These are phyloP conservation scores for Wallacemonas sp. DNA, from an alignment of 208 protist genomes.

Conservation along the genomic window DNA sequence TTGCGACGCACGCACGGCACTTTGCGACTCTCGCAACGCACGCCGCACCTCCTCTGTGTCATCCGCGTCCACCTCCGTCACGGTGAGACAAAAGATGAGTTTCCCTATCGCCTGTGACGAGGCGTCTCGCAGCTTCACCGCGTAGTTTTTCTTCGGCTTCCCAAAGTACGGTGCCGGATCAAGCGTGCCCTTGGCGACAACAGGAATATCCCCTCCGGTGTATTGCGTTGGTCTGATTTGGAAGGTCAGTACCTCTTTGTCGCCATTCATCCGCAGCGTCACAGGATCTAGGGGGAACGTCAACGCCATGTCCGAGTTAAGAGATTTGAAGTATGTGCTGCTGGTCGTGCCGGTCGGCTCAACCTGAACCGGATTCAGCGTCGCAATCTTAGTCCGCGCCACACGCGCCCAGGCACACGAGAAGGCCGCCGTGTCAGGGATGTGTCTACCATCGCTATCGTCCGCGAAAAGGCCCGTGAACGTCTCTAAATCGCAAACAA, in stretches of 20 bases:
- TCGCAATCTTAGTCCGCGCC: slow-evolving; percentile 31
- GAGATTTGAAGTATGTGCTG: slow-evolving; percentile 47
- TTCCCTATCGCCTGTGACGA: slow-evolving; percentile 66
- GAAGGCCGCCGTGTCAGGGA: slow-evolving; percentile 67
- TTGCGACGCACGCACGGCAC: not conserved
- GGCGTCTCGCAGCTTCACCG: slow-evolving; percentile 83
- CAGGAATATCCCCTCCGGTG: slow-evolving; percentile 37
- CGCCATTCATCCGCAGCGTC: slow-evolving; percentile 34
- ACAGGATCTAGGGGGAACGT: slow-evolving; percentile 34
- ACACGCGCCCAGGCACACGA: slow-evolving; percentile 60
- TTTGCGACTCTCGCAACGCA: not conserved
- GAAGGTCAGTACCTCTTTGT: slow-evolving; percentile 67
- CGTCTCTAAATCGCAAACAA: slow-evolving; percentile 68
- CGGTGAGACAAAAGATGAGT: slow-evolving; percentile 72
- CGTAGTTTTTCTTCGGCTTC: slow-evolving; percentile 79
- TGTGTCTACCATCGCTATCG: slow-evolving; percentile 48
- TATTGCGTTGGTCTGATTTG: slow-evolving; percentile 54
- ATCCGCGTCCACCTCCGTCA: slow-evolving; percentile 36
- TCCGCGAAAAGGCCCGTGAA: slow-evolving; percentile 66
- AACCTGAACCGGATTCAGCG: slow-evolving; percentile 15
- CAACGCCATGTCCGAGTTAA: slow-evolving; percentile 63
- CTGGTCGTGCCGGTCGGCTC: slow-evolving; percentile 29
- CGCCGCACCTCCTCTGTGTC: slow-evolving; percentile 10
- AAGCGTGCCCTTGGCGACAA: slow-evolving; percentile 79
- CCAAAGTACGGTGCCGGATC: slow-evolving; percentile 69